Base-by-base conservation (phyloP, 164 flowering plant species). In the Buxus sempervirens region DNA sequence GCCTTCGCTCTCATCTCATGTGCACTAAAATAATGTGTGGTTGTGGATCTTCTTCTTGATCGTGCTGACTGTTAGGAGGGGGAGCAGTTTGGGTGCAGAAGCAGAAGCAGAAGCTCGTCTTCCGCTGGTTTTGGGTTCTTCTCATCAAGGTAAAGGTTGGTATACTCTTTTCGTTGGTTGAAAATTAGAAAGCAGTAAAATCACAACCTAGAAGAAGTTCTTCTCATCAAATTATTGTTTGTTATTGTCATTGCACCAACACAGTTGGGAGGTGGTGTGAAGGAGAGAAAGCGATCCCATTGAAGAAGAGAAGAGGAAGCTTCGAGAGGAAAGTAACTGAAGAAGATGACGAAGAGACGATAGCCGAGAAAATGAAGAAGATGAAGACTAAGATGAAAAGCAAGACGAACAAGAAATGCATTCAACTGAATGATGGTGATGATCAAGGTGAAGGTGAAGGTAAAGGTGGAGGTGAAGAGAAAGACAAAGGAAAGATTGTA, bases 291-390 rank as follows among this genome's bases (percentile, higher is more conserved):
- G 73, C 70, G 24, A 65, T 80, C 26, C 86, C 84, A 54, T 25
- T 74, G 61, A 85, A 80, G 82, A 85, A 80, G 74, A 74, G 84
- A 63, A 77, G 76, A 70, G 78, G 73, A 60, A 72, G 78, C 62
- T 72, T 73, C 25, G 78, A 75, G 9, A 62, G 72, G 48, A 62
- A 32, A 60, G 68, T 26, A 1, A 66, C 27, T 42, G 65, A 63
- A 18, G 70, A 32, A 60, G 68, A 23, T 0, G 62, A 27, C 45
- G 65, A 63, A 18, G 70, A 63, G 19, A 36, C 32, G 38, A 51
- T 26, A 54, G 28, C 24, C 66, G 68, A 60, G 60, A 58, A 61
- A 28, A 42, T 36, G 54, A 68, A 64, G 75, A 65, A 36, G 56
- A 67, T 32, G 75, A 68, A 64, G 67, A 53, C 28, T 28, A 66